These are phyloP conservation scores for Trichoderma afroharzianum DNA, from an alignment of 2,329 filamentous ascomycete genomes.

Conservation along the genomic window DNA sequence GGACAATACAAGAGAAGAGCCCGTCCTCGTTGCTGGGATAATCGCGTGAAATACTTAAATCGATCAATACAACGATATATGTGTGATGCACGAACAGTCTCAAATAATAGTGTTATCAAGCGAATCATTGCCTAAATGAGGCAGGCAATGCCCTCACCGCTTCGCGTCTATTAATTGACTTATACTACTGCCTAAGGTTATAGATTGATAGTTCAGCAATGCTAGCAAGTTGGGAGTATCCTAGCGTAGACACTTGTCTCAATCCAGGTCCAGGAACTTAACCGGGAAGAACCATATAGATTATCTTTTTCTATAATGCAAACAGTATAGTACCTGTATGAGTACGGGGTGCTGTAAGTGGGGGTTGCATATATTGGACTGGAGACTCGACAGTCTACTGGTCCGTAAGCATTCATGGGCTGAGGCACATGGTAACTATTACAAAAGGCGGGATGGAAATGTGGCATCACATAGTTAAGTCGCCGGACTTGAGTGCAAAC, in stretches of 20 bases:
- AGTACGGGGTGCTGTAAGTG: neutral
- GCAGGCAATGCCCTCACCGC: neutral
- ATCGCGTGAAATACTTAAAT: neutral
- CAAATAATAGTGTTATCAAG: neutral
- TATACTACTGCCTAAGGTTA: neutral
- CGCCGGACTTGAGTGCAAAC: neutral
- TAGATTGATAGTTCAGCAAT: neutral
- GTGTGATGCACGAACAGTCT: neutral
- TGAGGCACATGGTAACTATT: neutral
- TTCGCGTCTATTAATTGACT: neutral
- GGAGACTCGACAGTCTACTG: neutral
- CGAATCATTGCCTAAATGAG: neutral
- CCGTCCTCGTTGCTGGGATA: neutral
- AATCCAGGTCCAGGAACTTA: neutral
- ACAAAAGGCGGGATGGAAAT: neutral
- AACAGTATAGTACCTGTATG: neutral
- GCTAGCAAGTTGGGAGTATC: neutral
- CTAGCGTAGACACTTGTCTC: constrained; percentile 3
- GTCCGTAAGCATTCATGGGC: neutral
- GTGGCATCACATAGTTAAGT: neutral
- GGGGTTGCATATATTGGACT: neutral
- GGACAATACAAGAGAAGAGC: no score
- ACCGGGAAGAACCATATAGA: neutral
- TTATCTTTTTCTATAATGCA: neutral
- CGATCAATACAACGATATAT: neutral